Conservation (phyloP, 148 eudicot genomes). For the Rhododendron ovatum region DNA sequence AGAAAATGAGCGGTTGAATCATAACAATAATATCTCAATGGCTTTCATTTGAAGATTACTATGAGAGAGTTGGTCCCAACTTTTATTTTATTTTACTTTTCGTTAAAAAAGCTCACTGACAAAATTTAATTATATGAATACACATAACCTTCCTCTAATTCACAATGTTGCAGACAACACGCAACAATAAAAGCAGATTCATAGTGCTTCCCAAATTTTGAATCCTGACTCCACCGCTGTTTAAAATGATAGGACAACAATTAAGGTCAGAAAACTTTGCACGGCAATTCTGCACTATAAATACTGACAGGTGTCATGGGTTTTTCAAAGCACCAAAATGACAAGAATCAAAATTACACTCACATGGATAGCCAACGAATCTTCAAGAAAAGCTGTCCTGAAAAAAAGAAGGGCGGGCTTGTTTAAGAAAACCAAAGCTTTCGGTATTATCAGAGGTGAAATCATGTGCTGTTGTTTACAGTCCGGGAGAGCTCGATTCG, state of each 20-base stretch:
- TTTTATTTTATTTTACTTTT: too few relatives aligned
- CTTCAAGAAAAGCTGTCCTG: slow-evolving; percentile 6
- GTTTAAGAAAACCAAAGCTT: slow-evolving; percentile 20
- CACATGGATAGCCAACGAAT: not conserved
- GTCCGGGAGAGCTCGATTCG: not conserved
- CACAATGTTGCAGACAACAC: too few relatives aligned
- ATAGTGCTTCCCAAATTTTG: too few relatives aligned
- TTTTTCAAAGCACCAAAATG: not conserved
- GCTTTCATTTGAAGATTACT: too few relatives aligned
- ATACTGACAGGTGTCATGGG: not conserved
- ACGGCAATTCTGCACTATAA: not conserved
- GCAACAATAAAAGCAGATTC: too few relatives aligned
- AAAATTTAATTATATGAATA: too few relatives aligned
- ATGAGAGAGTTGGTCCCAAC: too few relatives aligned
- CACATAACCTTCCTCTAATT: too few relatives aligned
- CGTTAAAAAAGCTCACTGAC: too few relatives aligned
- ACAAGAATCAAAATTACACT: slow-evolving; percentile 6
- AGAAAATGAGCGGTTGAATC: too few relatives aligned
- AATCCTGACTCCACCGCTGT: too few relatives aligned
- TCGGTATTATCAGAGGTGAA: slow-evolving; percentile 10
- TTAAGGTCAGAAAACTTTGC: not conserved
- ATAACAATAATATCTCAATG: too few relatives aligned
- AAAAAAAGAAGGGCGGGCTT: slow-evolving; percentile 15
- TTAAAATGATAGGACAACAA: not conserved
- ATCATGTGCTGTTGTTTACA: slow-evolving; percentile 10